phyloP scores from a whole-genome alignment of 495 filamentous ascomycete species.

The Neurospora sublineolata region DNA sequence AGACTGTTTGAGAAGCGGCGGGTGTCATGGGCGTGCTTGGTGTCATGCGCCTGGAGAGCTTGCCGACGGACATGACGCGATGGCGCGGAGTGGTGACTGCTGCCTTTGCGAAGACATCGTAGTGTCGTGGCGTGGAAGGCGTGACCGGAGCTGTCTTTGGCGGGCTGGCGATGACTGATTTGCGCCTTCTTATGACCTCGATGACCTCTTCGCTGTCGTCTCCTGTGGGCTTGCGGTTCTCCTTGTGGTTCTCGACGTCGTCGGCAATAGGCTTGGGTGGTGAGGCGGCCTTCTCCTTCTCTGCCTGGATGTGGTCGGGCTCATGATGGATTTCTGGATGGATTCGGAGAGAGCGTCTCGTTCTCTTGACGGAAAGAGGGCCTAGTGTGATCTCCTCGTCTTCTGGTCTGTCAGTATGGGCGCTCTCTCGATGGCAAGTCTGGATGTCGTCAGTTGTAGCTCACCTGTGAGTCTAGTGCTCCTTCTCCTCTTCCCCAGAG shows the following conservation, averaged over 20 bases:
- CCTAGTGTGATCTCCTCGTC: constrained; percentile 16
- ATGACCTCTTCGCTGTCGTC: background rate
- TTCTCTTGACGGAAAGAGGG: constrained; percentile 44
- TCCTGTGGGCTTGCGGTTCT: background rate
- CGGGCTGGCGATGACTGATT: background rate
- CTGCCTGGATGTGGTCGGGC: background rate
- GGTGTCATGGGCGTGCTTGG: constrained; percentile 55
- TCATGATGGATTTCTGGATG: background rate
- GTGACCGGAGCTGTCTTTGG: constrained; percentile 38
- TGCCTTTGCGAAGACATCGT: constrained; percentile 37
- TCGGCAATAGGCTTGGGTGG: constrained; percentile 15
- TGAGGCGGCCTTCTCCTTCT: constrained; percentile 42
- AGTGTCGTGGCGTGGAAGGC: constrained; percentile 51
- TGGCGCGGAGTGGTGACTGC: constrained; percentile 33
- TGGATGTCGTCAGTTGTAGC: constrained; percentile 11
- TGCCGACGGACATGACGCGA: constrained; percentile 39
- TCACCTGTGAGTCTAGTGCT: constrained; percentile 47
- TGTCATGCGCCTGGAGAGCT: constrained; percentile 40
- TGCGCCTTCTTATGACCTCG: background rate
- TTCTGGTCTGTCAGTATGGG: constrained; percentile 20
- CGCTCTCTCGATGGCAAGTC: constrained; percentile 12
- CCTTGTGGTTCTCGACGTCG: background rate
- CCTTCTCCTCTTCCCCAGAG: constrained; percentile 65
- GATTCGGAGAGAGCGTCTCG: constrained; percentile 37
- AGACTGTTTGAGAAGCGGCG: constrained; percentile 53